These are phyloP conservation scores for Hymenotorrendiella dingleyae DNA, from an alignment of 2,329 filamentous ascomycete species.

Conservation along the genomic window DNA sequence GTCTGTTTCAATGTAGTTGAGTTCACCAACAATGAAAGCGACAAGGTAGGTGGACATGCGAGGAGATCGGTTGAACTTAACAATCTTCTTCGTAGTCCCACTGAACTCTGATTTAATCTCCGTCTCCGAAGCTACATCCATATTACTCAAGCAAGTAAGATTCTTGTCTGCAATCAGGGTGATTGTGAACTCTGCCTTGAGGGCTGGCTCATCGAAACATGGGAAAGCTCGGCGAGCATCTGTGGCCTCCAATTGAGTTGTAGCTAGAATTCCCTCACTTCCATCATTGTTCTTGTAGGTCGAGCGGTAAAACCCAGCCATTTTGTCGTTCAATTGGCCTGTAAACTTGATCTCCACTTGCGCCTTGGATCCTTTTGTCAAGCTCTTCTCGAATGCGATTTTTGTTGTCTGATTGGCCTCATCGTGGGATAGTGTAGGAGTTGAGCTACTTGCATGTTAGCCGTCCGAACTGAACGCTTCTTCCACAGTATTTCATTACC, in stretches of 20 bases:
- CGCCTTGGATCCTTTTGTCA: conserved; percentile 71
- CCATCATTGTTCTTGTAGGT: conserved; percentile 84
- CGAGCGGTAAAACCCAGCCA: conserved; percentile 96
- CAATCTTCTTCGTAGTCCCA: conserved; percentile 68
- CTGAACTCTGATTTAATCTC: conserved; percentile 60
- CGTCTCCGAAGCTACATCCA: conserved; percentile 81
- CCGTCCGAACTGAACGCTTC: neutral
- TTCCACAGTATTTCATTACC: conserved; percentile 26
- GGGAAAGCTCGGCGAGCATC: conserved; percentile 90
- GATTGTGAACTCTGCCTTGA: conserved; percentile 90
- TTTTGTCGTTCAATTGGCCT: conserved; percentile 82
- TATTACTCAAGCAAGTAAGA: conserved; percentile 90
- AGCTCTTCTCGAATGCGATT: conserved; percentile 67
- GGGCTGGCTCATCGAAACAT: conserved; percentile 90
- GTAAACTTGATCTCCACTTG: conserved; percentile 73
- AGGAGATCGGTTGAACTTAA: conserved; percentile 88
- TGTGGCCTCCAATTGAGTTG: conserved; percentile 94
- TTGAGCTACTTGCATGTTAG: conserved; percentile 40
- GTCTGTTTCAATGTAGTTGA: conserved; percentile 89
- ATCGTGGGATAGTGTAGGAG: conserved; percentile 65
- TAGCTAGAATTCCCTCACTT: conserved; percentile 74
- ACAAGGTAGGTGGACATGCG: conserved; percentile 95
- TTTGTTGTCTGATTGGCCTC: conserved; percentile 76
- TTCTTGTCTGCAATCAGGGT: conserved; percentile 87
- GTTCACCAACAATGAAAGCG: conserved; percentile 88